phyloP scores from a whole-genome alignment of 257 asterid genomes.

The Jacaranda mimosifolia region DNA sequence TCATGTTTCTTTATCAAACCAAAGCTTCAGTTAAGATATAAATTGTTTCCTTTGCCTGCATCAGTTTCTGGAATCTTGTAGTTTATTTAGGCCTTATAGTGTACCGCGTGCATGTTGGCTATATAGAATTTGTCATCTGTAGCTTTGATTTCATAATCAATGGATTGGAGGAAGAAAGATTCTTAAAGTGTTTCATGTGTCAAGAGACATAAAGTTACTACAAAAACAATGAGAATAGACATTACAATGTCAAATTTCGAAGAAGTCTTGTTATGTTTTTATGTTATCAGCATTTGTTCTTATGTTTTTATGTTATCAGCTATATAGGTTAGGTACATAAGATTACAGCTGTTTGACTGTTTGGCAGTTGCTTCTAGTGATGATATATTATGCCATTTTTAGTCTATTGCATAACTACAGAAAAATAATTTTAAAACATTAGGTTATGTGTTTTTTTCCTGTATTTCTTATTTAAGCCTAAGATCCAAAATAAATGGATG shows the following conservation, averaged over 20 bases:
- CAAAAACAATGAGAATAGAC: neutral
- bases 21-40: constrained; percentile 17
- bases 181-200: neutral
- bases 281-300: neutral
- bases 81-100: neutral
- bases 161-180: too few species aligned
- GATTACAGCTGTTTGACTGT: too few species aligned
- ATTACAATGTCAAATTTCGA: neutral
- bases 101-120: neutral
- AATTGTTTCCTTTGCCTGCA: neutral
- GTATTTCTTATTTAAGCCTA: too few species aligned
- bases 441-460: too few species aligned
- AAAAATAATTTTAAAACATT: too few species aligned
- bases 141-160: neutral
- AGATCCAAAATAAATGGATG: too few species aligned
- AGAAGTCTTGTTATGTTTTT: neutral
- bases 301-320: neutral
- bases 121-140: neutral
- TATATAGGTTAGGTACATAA: too few species aligned
- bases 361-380: too few species aligned
- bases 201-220: neutral
- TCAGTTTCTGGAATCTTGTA: neutral
- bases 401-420: too few species aligned
- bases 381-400: too few species aligned
- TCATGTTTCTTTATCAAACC: neutral